phyloP scores from a whole-genome alignment of 2,329 filamentous ascomycete genomes.

The Chaetomiaceae sp. region DNA sequence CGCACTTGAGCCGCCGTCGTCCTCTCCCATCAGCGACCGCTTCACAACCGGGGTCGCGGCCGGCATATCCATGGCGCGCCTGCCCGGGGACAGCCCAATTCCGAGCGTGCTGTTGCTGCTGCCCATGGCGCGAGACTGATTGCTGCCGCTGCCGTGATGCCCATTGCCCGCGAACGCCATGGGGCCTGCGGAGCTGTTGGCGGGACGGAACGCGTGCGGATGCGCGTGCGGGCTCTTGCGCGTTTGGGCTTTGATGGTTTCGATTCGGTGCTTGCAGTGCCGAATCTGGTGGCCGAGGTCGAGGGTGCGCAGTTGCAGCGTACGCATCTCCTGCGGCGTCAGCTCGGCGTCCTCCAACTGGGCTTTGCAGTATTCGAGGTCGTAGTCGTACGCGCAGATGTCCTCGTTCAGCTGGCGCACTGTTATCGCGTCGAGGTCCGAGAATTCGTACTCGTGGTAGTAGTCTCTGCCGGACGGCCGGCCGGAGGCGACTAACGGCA shows the following conservation, averaged over 20 bases:
- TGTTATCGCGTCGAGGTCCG: conserved; percentile 27
- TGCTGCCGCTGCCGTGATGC: neutral
- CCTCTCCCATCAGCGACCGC: conserved; percentile 7
- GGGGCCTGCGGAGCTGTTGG: neutral
- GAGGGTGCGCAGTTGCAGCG: conserved; percentile 37
- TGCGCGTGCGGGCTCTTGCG: conserved; percentile 17
- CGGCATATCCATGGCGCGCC: neutral
- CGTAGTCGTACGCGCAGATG: conserved; percentile 37
- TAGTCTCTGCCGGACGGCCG: neutral
- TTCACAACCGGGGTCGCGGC: conserved; percentile 1
- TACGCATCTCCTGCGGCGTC: conserved; percentile 37
- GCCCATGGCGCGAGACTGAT: neutral
- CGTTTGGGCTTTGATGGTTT: conserved; percentile 31
- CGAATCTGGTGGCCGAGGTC: conserved; percentile 41
- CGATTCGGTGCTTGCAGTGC: conserved; percentile 36
- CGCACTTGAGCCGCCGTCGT: conserved; percentile 6
- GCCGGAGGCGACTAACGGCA: neutral
- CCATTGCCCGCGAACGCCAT: neutral
- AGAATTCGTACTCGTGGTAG: conserved; percentile 12
- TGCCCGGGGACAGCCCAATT: neutral
- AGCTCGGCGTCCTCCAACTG: conserved; percentile 31
- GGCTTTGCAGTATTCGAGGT: conserved; percentile 36
- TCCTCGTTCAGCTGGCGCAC: conserved; percentile 37
- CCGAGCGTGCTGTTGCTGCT: neutral
- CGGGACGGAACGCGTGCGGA: neutral